Base-by-base conservation (phyloP, 192 early-diverging fungal genomes). In the Linnemannia schmuckeri region DNA sequence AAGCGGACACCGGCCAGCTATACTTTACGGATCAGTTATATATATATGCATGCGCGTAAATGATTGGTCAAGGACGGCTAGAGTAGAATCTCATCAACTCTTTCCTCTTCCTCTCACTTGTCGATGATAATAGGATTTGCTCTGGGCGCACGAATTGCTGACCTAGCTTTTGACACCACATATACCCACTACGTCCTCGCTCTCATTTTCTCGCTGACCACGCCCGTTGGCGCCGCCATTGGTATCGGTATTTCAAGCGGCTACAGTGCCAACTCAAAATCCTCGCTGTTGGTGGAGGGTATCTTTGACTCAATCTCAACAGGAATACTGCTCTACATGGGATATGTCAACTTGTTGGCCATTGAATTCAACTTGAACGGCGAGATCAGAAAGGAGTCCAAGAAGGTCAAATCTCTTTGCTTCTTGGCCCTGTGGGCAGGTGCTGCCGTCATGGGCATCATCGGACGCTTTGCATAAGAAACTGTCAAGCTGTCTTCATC, bases 271-370 rank as follows among this genome's bases (percentile, higher is more conserved):
- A 89, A 92, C 47, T 90, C 91, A 6, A 75, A 82, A 0, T 55
- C 88, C 0, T 82, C 93, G 5, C 76, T 97, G 44, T 47, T 95
- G 12, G 85, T 91, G 18, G 91, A 94, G 79, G 96, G 95, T 4
- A 91, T 95, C 37, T 88, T 97, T 24, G 94, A 97, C 70, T 89
- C 93, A 9, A 37, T 97, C 44, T 94, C 94, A 0, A 93, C 96
- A 0, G 96, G 96, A n/a, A 96, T 97, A 35, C 82, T 97, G 20
- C 85, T 96, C 22, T 97, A 97, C 88, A 94, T 90, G 79, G 93
- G 93, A 2, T 90, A 93, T 54, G 93, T 93, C 20, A 93, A 95
- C 70, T 76, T 97, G 72, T 91, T 96, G 49, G 91, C 92, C 33
- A 87, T 90, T 35, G 95, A 96, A 79, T 91, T 96, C 82, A 91